Base-by-base conservation (phyloP, 495 filamentous ascomycete genomes). In the Penicillium robsamsonii region DNA sequence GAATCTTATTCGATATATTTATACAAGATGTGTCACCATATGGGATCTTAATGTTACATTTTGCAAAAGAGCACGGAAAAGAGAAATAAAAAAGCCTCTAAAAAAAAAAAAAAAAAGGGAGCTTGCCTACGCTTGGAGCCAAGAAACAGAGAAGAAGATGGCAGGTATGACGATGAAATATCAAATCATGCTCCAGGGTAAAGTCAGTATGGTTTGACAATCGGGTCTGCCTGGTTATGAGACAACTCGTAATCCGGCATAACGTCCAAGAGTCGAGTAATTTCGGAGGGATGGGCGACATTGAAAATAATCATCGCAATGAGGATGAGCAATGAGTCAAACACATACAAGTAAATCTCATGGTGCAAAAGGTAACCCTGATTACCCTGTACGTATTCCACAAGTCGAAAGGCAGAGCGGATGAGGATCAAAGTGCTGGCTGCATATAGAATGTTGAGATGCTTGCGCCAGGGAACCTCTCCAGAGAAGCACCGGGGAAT, bases 321-420 rank as follows among this genome's bases (percentile, higher is more conserved):
- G 30, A 81, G 53, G 78, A 88, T 87, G 22, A 81, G 61, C 27
- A 73, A 31, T 37, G 75, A 66, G 61, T 88, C 85, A 56, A 87
- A 86, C 3, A 85, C 55, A 62, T 85, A 87, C 42, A 87, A 49
- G 56, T 76, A 78, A 59, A 75, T 71, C 69, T 87, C 85, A 46
- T 81, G 74, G 13, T 46, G 56, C 42, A 85, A 50, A 17, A 79
- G 43, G 48, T 64, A 73, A 1, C 84, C 82, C 5, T 70, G 60
- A 33, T 76, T 59, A 0, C 85, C 84, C 66, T 81, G 71, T 0
- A 75, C 20, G 55, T 82, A 88, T 68, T 89, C 86, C 9, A 83
- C 61, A 33, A 83, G 65, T 17, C 86, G 73, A 62, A 85, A 86
- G 6, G 85, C 52, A 15, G 72, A 79, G 11, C 86, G 75, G 2